These are phyloP conservation scores for Naganishia vaughanmartiniae DNA, from an alignment of 768 basidiomycete genomes.

Conservation along the genomic window DNA sequence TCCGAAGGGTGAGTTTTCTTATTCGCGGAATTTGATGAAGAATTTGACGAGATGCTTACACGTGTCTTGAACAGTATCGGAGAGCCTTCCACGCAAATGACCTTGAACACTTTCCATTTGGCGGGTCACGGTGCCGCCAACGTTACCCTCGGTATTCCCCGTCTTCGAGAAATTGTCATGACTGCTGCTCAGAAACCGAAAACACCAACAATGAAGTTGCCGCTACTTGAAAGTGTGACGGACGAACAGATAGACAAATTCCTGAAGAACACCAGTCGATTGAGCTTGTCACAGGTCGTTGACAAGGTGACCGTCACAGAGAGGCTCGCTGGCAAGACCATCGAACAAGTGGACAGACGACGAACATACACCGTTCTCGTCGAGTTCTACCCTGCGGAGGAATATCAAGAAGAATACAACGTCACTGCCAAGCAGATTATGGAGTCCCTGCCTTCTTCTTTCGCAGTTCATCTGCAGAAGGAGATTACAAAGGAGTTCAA, in stretches of 20 bases:
- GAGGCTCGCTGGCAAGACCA: conserved; percentile 61
- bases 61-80: conserved; percentile 66
- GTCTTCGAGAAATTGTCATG: conserved; percentile 98
- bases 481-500: conserved; percentile 85
- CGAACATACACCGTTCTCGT: conserved; percentile 78
- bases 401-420: conserved; percentile 80
- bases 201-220: conserved; percentile 94
- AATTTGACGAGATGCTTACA: conserved; percentile 15
- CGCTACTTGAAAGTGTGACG: conserved; percentile 60
- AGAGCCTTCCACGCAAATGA: conserved; percentile 99
- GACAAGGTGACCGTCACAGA: conserved; percentile 80
- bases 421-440: conserved; percentile 71
- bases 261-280: conserved; percentile 81
- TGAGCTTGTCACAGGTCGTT: conserved; percentile 83
- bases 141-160: conserved; percentile 97
- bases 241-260: conserved; percentile 66
- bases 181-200: conserved; percentile 93
- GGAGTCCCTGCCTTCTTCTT: conserved; percentile 66
- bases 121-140: conserved; percentile 99
- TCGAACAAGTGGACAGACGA: conserved; percentile 60
- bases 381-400: conserved; percentile 77
- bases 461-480: conserved; percentile 76
- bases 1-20: conserved; percentile 77
- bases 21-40: no score
- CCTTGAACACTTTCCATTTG: conserved; percentile 98